Base-by-base conservation (phyloP, 768 basidiomycete species). In the Baorangia bicolor region DNA sequence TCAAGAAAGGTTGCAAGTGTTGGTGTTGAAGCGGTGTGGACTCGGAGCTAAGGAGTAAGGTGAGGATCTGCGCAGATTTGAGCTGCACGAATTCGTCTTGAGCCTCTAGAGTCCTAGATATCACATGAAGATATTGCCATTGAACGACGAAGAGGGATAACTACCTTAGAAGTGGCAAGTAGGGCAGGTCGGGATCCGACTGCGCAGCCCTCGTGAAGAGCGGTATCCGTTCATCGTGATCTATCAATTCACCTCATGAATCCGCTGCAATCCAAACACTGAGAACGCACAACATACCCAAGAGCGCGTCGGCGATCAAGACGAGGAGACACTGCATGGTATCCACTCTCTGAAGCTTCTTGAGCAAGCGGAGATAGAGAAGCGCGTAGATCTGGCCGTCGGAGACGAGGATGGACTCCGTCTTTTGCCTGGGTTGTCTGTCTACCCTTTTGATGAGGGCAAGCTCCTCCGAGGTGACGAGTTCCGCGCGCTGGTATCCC, bases 1-100 rank as follows among this genome's bases (percentile, higher is more conserved):
- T 78, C 25, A 92, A 67, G 66, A 92, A 86, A 9, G 84, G 80
- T 31, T 77, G 76, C 21, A 90, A 71, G 43, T 87, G 80, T 21
- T 81, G 77, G 12, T 74, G 69, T 52, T 77, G 78, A 25, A 83
- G 72, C 11, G 76, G 75, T 1, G 77, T 72, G 5, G 78, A 67
- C 64, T 84, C 82, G 56, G 81, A 79, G 61, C 85, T 86, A 35
- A 96, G 81, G 23, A 98, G 80, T 33, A 95, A 80, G 1, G 94
- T 93, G 42, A 97, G 76, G 59, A 98, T 89, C 66, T 96, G 90
- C 0, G 89, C 81, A 12, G 89, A 80, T 68, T 95, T 97, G 54
- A 98, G 79, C 65, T 95, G 92, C n/a, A 92, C 87, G 61, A 97
- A 98, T 68, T 98, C 95, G 69, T 98, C 97, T 62, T 87, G 87